These are phyloP conservation scores for Naganishia sp. DNA, from an alignment of 1,284 basidiomycete genomes.

Conservation along the genomic window DNA sequence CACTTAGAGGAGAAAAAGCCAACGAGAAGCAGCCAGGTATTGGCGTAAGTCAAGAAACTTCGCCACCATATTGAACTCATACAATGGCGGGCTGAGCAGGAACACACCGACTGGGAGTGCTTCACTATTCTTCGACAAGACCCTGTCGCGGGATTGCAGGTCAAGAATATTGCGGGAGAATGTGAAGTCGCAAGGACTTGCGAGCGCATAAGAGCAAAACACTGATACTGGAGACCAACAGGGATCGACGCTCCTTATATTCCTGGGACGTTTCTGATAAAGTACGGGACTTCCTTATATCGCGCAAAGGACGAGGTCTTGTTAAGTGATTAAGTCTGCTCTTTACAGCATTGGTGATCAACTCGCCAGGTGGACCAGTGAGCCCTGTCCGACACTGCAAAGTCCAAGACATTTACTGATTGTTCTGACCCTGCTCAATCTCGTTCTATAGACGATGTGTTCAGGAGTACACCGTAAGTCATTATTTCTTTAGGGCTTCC, in stretches of 20 bases:
- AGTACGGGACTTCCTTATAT: conserved; percentile 42
- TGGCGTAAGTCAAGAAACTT: conserved; percentile 57
- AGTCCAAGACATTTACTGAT: not conserved
- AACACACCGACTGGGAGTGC: conserved; percentile 48
- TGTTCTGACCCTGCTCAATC: no score
- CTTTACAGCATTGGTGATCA: conserved; percentile 76
- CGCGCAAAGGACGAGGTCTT: no score
- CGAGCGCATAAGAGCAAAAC: no score
- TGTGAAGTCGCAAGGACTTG: conserved; percentile 47
- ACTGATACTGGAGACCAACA: conserved; percentile 12
- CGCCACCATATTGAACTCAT: not conserved
- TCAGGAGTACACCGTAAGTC: conserved; percentile 4
- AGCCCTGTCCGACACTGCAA: conserved; percentile 38
- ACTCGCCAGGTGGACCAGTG: conserved; percentile 83
- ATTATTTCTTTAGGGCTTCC: no score
- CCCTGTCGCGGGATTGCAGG: conserved; percentile 61
- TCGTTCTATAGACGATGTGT: conserved; percentile 19
- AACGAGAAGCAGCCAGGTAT: conserved; percentile 73
- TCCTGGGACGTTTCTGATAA: conserved; percentile 67
- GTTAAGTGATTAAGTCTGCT: not conserved
- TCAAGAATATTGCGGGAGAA: conserved; percentile 64
- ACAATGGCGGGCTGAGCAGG: conserved; percentile 17
- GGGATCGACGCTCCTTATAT: conserved; percentile 67
- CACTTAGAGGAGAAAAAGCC: conserved; percentile 62
- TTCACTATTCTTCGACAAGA: conserved; percentile 76